Evolutionary conservation across 129 eudicot genomes (phyloP).

Genomic region (Mikania micrantha): DNA sequence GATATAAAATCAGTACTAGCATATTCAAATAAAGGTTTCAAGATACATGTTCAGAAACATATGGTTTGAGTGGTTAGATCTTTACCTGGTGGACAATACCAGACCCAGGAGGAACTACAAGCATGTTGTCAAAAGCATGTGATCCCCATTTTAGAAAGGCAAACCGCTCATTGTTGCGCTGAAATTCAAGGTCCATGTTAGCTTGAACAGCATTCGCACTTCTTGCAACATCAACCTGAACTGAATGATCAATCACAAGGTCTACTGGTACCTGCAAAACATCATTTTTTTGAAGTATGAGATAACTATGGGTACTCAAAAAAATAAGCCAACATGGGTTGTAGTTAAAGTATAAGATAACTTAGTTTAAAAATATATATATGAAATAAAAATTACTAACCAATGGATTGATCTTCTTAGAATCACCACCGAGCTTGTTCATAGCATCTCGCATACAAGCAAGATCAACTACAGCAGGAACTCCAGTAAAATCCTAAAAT

Average conservation of each 20-base stretch:
- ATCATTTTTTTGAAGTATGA: not conserved
- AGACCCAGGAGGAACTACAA: conserved; percentile 16
- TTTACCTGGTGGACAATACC: conserved; percentile 7
- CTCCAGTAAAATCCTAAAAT: conserved; percentile 95
- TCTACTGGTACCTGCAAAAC: not conserved
- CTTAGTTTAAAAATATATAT: not conserved
- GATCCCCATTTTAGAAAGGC: conserved; percentile 12
- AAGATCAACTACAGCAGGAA: conserved; percentile 98
- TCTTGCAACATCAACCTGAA: no score
- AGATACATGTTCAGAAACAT: not conserved
- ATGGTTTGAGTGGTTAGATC: not conserved
- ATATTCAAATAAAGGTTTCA: not conserved
- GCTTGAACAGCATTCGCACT: no score
- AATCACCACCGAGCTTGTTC: conserved; percentile 77
- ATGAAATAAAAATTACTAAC: conserved; percentile 25
- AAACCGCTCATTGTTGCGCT: not conserved
- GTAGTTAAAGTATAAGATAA: not conserved
- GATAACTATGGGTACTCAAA: not conserved
- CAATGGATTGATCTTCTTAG: conserved; percentile 95
- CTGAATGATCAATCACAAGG: no score
- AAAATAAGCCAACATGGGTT: not conserved
- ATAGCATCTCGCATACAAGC: conserved; percentile 99
- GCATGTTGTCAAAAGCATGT: conserved; percentile 10
- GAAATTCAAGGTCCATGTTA: not conserved
- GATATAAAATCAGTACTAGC: not conserved